Evolutionary conservation across 2,329 filamentous ascomycete species (phyloP), one percentile per base, ranked within the genome.

Genomic region (Coniochaeta hoffmannii): DNA sequence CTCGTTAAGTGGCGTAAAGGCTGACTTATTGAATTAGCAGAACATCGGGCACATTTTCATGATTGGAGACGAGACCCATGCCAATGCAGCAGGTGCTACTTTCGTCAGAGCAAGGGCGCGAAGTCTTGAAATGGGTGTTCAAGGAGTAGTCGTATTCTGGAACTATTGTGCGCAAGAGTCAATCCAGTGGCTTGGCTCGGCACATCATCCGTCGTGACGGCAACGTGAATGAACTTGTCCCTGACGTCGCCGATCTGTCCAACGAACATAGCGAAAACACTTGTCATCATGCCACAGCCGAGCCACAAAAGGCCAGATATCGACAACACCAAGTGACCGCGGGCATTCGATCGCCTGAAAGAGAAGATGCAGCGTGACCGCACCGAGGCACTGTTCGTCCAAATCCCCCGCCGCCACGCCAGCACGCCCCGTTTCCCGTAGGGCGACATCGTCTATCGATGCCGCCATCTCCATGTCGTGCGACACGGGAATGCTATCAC

Each of bases 371-470:
- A 22, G 11, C 35, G 36, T 4, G 56, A 57, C 19, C 36, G 36
- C 38, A 52, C 24, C 9, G 14, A 38, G 50, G 53, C 53, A 2
- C 53, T 57, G 22, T 57, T 44, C 35, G 56, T 53, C 50, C 50
- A 55, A 30, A 30, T 53, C 60, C 58, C 0, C 59, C 62, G 3
- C 59, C 59, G 3, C 12, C n/a, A 8, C 56, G 61, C 38, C 36
- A 57, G 10, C 9, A 59, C 0, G 62, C 59, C 1, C 61, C 63
- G 0, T 65, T 62, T 15, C 64, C 64, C 0, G 49, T n/a, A 63
- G 4, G 64, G 63, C 19, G 59, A 62, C 1, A 9, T 60, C 1
- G 56, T 64, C 17, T 60, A 63, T 30, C 32, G 49, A 1, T 59
- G 19, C 54, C 46, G 50, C 49, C 26, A 50, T 11, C 56, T 54